These are phyloP conservation scores for Clonostachys sp. DNA, from an alignment of 2,329 filamentous ascomycete species.

Conservation along the genomic window DNA sequence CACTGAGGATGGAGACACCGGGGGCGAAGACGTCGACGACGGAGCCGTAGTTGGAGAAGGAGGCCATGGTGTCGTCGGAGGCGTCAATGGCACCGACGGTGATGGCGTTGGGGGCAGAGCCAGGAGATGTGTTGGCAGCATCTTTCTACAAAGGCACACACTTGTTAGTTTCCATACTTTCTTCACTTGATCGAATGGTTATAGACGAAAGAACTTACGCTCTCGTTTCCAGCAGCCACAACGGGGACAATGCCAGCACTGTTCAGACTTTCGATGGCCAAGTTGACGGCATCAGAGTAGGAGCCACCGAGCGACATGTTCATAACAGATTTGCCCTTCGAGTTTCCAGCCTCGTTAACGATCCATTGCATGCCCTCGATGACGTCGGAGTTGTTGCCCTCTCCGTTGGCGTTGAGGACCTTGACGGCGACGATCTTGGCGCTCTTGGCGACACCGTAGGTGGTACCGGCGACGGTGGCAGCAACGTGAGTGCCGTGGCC, in stretches of 20 bases:
- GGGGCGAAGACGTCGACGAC: constrained; percentile 51
- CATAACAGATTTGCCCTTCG: constrained; percentile 51
- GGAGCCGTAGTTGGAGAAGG: constrained; percentile 55
- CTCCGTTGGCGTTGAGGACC: constrained; percentile 44
- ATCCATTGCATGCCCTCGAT: constrained; percentile 57
- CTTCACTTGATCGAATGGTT: not conserved
- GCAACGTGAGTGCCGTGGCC: constrained; percentile 63
- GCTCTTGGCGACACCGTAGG: constrained; percentile 59
- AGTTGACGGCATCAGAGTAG: constrained; percentile 44
- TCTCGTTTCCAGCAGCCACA: constrained; percentile 58
- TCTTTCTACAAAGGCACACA: constrained; percentile 25
- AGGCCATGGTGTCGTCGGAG: constrained; percentile 37
- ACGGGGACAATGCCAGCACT: constrained; percentile 49
- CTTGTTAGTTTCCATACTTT: not conserved
- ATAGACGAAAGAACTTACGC: constrained; percentile 13
- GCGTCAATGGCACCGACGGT: constrained; percentile 56
- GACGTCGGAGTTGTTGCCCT: constrained; percentile 32
- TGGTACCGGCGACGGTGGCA: constrained; percentile 55
- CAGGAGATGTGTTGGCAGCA: constrained; percentile 45
- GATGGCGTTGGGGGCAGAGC: constrained; percentile 50
- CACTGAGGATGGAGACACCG: constrained; percentile 48
- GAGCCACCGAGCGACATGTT: constrained; percentile 59
- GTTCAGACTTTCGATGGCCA: constrained; percentile 44
- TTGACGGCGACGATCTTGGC: constrained; percentile 53
- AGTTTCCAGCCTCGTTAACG: constrained; percentile 34